Evolutionary conservation across 768 basidiomycete genomes (phyloP).

Genomic region (Boletus eberwhitei): DNA sequence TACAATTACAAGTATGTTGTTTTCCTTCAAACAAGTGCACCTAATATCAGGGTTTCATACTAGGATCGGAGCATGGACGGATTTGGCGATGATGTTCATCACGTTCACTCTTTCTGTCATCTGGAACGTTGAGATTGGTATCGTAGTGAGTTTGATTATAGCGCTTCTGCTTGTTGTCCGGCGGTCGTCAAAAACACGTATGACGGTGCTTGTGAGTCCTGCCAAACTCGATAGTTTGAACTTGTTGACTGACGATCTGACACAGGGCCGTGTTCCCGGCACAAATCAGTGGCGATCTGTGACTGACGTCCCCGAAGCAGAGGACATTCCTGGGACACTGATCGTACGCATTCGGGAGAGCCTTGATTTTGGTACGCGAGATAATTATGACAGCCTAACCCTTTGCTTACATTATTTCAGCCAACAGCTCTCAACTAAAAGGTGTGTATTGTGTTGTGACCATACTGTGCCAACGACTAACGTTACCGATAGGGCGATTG

Average conservation of each 20-base stretch:
- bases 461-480: not conserved
- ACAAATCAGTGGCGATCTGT: slow-evolving; percentile 90
- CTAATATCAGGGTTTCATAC: not conserved
- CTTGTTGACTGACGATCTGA: not conserved
- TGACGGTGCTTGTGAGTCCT: slow-evolving; percentile 75
- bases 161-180: slow-evolving; percentile 88
- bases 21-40: not conserved
- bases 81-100: slow-evolving; percentile 79
- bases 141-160: slow-evolving; percentile 83
- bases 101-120: slow-evolving; percentile 87
- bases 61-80: slow-evolving; percentile 89
- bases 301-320: slow-evolving; percentile 81
- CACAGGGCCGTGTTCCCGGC: slow-evolving; percentile 80
- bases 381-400: not conserved
- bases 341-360: slow-evolving; percentile 89
- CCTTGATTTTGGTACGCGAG: slow-evolving; percentile 76
- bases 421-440: slow-evolving; percentile 94
- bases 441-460: slow-evolving; percentile 33
- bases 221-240: not conserved
- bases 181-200: slow-evolving; percentile 82
- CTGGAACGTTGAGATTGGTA: slow-evolving; percentile 90
- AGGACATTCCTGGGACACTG: slow-evolving; percentile 75
- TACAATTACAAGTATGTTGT: slow-evolving; percentile 76
- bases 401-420: slow-evolving; percentile 35
- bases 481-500: slow-evolving; percentile 54